Conservation (phyloP, 179 eudicot genomes). For the Actinidia arguta region DNA sequence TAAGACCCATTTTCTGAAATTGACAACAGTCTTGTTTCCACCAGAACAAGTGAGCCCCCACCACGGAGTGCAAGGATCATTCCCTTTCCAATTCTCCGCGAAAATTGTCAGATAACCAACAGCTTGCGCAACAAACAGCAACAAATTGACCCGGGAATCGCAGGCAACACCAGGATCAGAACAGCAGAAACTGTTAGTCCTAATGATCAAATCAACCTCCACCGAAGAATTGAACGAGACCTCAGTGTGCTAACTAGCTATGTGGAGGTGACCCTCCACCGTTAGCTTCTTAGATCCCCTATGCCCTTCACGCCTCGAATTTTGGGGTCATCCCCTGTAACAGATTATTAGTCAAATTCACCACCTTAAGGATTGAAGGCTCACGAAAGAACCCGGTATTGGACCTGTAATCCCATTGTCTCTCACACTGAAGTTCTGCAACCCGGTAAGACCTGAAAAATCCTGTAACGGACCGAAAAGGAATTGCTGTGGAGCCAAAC, state of each 20-base stretch:
- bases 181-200: conserved; percentile 58
- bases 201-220: conserved; percentile 40
- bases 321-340: conserved; percentile 69
- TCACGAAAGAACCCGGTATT: conserved; percentile 52
- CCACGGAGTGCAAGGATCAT: conserved; percentile 65
- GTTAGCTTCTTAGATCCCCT: no score
- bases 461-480: conserved; percentile 69
- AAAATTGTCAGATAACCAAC: conserved; percentile 58
- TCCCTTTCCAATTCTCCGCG: conserved; percentile 73
- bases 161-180: conserved; percentile 51
- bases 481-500: conserved; percentile 59
- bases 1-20: conserved; percentile 56
- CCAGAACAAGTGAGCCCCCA: conserved; percentile 52
- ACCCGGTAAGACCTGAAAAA: conserved; percentile 39
- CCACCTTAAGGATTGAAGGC: conserved; percentile 44
- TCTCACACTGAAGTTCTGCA: conserved; percentile 52
- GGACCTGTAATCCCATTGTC: conserved; percentile 57
- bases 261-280: no score
- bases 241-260: no score
- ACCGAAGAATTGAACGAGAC: no score
- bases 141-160: conserved; percentile 52
- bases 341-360: conserved; percentile 67
- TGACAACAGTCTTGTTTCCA: conserved; percentile 58
- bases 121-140: conserved; percentile 51
- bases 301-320: no score